Percentiles rank a stretch among this genome's conserved stretches.
phyloP scores from a whole-genome alignment of 768 basidiomycete species.

The Daedaleopsis nitida region DNA sequence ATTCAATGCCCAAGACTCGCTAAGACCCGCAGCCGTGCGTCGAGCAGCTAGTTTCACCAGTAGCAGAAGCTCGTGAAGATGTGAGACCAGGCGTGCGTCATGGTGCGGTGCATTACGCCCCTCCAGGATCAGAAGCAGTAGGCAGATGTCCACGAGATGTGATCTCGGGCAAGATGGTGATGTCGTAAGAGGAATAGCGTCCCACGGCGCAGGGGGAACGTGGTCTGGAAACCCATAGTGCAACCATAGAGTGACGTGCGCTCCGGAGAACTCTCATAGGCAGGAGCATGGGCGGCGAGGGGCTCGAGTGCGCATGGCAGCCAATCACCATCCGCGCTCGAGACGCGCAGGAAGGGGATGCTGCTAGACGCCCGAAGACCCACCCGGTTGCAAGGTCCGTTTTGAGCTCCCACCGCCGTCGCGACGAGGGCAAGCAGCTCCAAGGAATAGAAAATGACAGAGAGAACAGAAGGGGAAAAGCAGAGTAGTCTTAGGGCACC shows the following conservation, averaged over 20 bases:
- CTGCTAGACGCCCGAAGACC: not conserved
- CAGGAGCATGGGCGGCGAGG: not conserved
- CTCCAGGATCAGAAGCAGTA: not conserved
- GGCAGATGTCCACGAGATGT: not conserved
- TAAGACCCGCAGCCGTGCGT: not conserved
- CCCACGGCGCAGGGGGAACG: not conserved
- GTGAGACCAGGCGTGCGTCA: not conserved
- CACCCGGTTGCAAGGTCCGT: not conserved
- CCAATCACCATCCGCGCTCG: slow-evolving; percentile 9
- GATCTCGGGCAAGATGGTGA: not conserved
- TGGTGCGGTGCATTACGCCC: not conserved
- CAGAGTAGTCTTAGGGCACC: not conserved
- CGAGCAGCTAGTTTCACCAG: not conserved
- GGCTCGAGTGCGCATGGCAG: not conserved
- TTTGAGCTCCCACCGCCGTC: not conserved
- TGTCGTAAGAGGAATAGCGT: not conserved
- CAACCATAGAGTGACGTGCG: not conserved
- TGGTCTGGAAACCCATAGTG: not conserved
- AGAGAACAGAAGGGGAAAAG: not conserved
- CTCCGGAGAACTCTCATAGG: not conserved
- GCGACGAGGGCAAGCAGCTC: not conserved
- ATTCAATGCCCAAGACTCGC: not conserved
- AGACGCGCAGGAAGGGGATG: not conserved
- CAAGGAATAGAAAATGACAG: not conserved
- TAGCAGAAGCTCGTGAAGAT: not conserved